Base-by-base conservation (phyloP, 1,284 basidiomycete genomes). In the Ustilago loliicola region DNA sequence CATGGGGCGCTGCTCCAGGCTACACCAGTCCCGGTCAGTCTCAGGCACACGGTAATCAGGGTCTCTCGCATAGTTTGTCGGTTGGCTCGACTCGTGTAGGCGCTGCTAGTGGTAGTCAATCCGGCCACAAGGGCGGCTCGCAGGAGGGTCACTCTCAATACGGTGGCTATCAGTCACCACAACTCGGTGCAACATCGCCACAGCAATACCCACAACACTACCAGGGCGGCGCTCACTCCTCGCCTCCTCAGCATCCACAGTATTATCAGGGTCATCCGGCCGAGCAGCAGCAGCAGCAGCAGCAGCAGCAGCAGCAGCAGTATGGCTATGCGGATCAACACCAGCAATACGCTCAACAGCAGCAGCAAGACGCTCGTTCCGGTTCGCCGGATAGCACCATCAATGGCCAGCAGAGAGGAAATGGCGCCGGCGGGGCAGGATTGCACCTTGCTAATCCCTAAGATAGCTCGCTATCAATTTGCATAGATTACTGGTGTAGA, bases 381-480 rank as follows among this genome's bases (percentile, higher is more conserved):
- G 74, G 70, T 21, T 77, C 75, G 38, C 75, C 75, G 3, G 52
- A 66, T 19, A 60, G 59, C 54, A 19, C 42, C 9, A 17, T 21
- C 21, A 7, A 45, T n/a, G 42, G 42, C 7, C 42, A 21, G 21
- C 40, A 50, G 27, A 32, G 59, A 17, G 50, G 32, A 10, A 45
- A 60, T 5, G 66, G 61, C 17, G 38, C 21, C n/a, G 58, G 40
- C 15, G 65, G 27, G 3, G 52, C 42, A 8, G 72, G 74, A 13
- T 51, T 77, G 53, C 75, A 70, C 59, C 75, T 77, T 19, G 75
- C 71, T 61, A 77, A 77, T 30, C 75, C 75, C 21, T 77, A 66
- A n/a, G n/a, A n/a, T n/a, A 48, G 38, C 19, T n/a, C 29, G 6
- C 51, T 7, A 13, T 51, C 23, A 7, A 9, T 50, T 10, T 50